Conservation (phyloP, 192 early-diverging fungal species). For the Helicostylum pulchrum region DNA sequence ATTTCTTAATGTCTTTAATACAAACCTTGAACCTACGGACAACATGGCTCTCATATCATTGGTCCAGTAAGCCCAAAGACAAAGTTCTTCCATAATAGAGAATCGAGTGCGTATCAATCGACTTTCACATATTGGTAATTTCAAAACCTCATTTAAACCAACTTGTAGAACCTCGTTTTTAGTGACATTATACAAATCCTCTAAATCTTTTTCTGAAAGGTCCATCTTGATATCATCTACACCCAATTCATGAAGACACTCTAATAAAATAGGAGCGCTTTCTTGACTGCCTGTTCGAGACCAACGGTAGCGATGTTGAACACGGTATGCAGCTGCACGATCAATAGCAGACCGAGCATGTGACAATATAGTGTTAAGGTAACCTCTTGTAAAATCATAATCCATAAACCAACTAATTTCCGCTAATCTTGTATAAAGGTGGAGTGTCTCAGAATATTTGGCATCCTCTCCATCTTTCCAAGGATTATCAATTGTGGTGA, state of each 20-base stretch:
- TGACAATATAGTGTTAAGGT: conserved; percentile 15
- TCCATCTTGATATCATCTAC: conserved; percentile 11
- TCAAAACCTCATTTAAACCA: conserved; percentile 21
- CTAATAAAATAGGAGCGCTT: conserved; percentile 13
- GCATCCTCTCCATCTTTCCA: conserved; percentile 29
- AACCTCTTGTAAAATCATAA: conserved; percentile 12
- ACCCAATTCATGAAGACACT: conserved; percentile 31
- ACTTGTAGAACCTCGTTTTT: conserved; percentile 12
- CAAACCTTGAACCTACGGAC: conserved; percentile 7
- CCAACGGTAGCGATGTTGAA: conserved; percentile 28
- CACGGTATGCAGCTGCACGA: conserved; percentile 28
- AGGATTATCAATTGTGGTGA: neutral
- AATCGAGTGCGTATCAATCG: conserved; percentile 21
- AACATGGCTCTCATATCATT: conserved; percentile 20
- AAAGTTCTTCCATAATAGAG: conserved; percentile 29
- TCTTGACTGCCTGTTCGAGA: conserved; percentile 12
- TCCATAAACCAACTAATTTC: conserved; percentile 34
- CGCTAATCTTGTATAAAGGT: conserved; percentile 27
- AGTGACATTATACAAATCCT: conserved; percentile 10
- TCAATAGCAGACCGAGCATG: conserved; percentile 27
- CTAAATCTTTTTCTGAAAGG: conserved; percentile 9
- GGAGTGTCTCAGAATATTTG: conserved; percentile 28
- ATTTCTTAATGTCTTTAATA: conserved; percentile 17
- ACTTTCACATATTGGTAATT: conserved; percentile 21
- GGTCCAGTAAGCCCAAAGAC: conserved; percentile 27